Percentiles rank a stretch among this genome's conserved stretches.
phyloP scores from a whole-genome alignment of 345 rosid species.

The Eucalyptus sideroxylon region DNA sequence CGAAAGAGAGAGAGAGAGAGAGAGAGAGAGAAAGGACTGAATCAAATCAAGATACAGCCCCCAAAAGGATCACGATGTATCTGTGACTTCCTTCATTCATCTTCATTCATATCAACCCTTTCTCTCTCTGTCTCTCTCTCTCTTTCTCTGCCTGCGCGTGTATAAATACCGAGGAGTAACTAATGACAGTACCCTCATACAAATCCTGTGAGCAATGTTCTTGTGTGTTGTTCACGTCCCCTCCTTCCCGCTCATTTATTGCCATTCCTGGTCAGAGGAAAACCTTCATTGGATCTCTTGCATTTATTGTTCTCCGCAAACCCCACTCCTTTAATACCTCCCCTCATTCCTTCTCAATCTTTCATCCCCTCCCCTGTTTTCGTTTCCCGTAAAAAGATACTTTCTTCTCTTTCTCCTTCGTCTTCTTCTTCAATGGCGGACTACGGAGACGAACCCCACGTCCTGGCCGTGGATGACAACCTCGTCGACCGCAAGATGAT shows the following conservation, averaged over 20 bases:
- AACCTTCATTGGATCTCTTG: not conserved
- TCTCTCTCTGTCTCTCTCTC: not conserved
- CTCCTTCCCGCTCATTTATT: not conserved
- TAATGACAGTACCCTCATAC: constrained; percentile 5
- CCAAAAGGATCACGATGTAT: constrained; percentile 56
- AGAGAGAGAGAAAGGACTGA: constrained; percentile 2
- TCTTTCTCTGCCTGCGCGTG: not conserved
- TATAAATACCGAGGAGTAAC: not conserved
- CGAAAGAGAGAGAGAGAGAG: not conserved
- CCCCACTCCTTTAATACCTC: not conserved
- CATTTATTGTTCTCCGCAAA: not conserved
- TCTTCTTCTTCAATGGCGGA: constrained; percentile 6
- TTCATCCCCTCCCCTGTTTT: not conserved
- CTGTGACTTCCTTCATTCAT: constrained; percentile 19
- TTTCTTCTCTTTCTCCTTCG: constrained; percentile 9
- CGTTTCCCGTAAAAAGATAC: not conserved
- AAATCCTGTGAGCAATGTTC: constrained; percentile 13
- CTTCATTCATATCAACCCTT: not conserved
- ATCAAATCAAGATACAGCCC: constrained; percentile 24
- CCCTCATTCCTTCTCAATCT: not conserved
- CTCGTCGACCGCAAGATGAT: constrained; percentile 58
- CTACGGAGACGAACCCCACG: constrained; percentile 37
- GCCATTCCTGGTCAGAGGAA: not conserved
- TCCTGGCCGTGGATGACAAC: constrained; percentile 82
- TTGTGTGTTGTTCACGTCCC: not conserved